Base-by-base conservation (phyloP, 2,329 filamentous ascomycete genomes). In the Massarina eburnea region DNA sequence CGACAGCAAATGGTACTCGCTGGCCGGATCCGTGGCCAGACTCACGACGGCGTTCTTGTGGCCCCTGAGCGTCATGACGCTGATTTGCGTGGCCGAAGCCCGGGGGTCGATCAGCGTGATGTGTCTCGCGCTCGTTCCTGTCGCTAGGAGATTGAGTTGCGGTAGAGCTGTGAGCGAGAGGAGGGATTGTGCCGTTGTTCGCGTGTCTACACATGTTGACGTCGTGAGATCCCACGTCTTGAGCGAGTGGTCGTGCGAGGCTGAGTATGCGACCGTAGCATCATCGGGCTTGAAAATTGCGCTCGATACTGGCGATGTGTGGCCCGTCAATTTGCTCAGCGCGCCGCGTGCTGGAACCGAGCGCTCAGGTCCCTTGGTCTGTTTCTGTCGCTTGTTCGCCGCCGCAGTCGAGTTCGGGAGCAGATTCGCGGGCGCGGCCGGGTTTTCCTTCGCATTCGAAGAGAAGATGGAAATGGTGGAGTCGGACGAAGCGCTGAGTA, bases 71-170 rank as follows among this genome's bases (percentile, higher is more conserved):
- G 90, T 96, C 84, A 96, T 89, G 32, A 90, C 89, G 9, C 86
- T 83, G 19, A 92, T 88, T 1, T 84, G 81, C 1, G 84, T 81
- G 3, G 90, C 87, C 3, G 85, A 87, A 22, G 83, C 86, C 42
- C 94, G 84, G 3, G 92, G 92, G 69, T 99, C 94, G 56, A 97
- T 82, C n/a, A 99, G 80, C 1, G 90, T 92, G 65, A 99, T 88
- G 73, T 95, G 89, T 45, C 91, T 81, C 18, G 89, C 89, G 14
- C 86, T 86, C 2, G 89, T 95, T 48, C 91, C 94, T 18, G 89
- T 86, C 12, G 83, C 83, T 26, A 87, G 71, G 54, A 86, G 73
- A 64, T 80, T 73, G 21, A 85, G 74, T 2, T 83, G 79, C 1
- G 84, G 82, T 12, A 99, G 76, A 5, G 91, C 85, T 52, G 84